phyloP scores from a whole-genome alignment of 768 basidiomycete species.

The Lactifluus subvellereus region DNA sequence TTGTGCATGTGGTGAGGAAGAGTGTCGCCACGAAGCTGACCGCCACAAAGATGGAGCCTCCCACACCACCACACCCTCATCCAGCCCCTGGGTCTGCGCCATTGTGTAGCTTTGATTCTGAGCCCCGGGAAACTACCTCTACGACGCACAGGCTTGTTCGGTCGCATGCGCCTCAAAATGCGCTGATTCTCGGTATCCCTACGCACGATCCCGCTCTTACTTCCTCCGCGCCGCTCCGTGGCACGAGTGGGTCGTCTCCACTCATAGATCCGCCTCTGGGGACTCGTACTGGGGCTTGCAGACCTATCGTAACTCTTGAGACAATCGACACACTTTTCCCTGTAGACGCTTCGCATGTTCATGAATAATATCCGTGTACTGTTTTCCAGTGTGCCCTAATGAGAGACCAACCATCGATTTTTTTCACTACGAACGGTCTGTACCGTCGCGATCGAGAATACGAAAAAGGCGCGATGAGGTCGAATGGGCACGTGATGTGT shows the following conservation, averaged over 20 bases:
- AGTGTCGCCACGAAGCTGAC: conserved; percentile 57
- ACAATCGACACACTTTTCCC: not conserved
- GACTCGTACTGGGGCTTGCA: not conserved
- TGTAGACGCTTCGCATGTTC: not conserved
- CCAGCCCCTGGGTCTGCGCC: not conserved
- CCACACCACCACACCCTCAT: conserved; percentile 23
- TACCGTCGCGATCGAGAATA: too few relatives aligned
- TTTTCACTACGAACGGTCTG: not conserved
- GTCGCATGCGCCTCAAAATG: not conserved
- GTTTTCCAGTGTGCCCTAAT: too few relatives aligned
- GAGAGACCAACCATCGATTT: too few relatives aligned
- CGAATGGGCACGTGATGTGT: not conserved
- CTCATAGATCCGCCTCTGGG: not conserved
- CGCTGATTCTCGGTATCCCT: not conserved
- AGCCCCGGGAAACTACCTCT: not conserved
- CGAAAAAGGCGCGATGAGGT: too few relatives aligned
- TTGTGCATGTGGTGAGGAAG: conserved; percentile 72
- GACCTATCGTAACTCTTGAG: not conserved
- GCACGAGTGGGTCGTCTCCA: not conserved
- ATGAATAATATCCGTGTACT: not conserved
- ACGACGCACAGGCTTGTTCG: not conserved
- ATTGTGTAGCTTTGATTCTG: not conserved
- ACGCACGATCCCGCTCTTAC: not conserved
- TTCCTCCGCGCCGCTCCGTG: not conserved
- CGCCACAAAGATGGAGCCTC: conserved; percentile 54